Evolutionary conservation across 345 rosid genomes (phyloP), one percentile per base, ranked within the genome.

Genomic region (Hypericum androsaemum): DNA sequence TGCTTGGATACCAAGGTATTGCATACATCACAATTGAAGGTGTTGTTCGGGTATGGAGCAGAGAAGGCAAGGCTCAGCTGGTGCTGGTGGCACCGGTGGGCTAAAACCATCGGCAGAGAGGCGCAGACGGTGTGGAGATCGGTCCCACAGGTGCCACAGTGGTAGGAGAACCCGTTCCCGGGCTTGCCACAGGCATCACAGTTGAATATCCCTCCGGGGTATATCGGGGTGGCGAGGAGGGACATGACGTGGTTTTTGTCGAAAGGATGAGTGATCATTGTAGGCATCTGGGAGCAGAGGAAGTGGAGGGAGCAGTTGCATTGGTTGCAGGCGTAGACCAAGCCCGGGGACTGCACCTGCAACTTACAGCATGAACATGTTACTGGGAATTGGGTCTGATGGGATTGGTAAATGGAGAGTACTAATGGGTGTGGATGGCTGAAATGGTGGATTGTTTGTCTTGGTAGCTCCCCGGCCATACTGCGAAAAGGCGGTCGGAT

Each of bases 391-490:
- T 37, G 15, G n/a, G 36, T 8, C 47, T n/a, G 53, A 5, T 67
- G 59, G 40, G 17, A 44, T 22, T 12, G 78, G 52, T 60, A 5
- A 57, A 57, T 69, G 44, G 70, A 47, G 43, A 81, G 67, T 7
- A 77, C 74, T 11, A 84, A 74, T 4, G 54, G 72, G 52, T 79
- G 88, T 40, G 75, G 83, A 42, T 80, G 85, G 74, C 81, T 75
- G 44, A 68, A 73, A 57, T 79, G 85, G 47, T 56, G 75, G 37
- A 79, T 64, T 4, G 32, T 22, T 22, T 22, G 32, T 22, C 32
- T 22, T 4, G 32, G 32, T 22, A 22, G 32, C 32, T 22, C 32
- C 4, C 2, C 2, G 32, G 32, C 1, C 32, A 22, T 22, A 22
- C 4, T 22, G 32, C 32, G 32, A 4, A 22, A 22, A 22, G 32